Base-by-base conservation (phyloP, 2,329 filamentous ascomycete species). In the Talaromyces islandicus region DNA sequence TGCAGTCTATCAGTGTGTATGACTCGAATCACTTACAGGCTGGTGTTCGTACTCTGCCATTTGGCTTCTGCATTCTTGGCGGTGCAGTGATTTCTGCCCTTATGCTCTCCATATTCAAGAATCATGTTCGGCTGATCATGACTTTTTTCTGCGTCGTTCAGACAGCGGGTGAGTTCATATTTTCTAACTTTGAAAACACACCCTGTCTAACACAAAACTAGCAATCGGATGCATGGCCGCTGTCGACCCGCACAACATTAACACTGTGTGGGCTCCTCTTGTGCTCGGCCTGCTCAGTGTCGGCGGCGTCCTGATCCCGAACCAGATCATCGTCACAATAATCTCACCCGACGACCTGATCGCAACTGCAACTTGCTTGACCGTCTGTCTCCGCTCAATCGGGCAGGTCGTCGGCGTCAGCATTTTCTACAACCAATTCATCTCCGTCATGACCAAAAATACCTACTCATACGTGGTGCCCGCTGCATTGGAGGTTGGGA, bases 371-470 rank as follows among this genome's bases (percentile, higher is more conserved):
- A 52, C 48, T 2, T 52, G 48, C 11, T 10, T 52, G 14, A 52
- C 48, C 14, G 48, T 52, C 12, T 52, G 48, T 52, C 48, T 52
- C 17, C 48, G 48, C 7, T n/a, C 48, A 52, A 52, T 52, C 12
- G 48, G 48, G 2, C 48, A 52, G 27, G 48, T 52, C 6, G 48
- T 52, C 11, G 48, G 48, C 17, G 24, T 52, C 14, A 29, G 24
- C 25, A 52, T 52, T n/a, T 52, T 52, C 27, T 52, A 52, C 25
- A 52, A 52, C 48, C 48, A 52, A n/a, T 52, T 52, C 48, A 52
- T 52, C 24, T 27, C 48, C 48, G 25, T n/a, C 24, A 52, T 52
- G 48, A 52, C 25, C 48, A 27, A 52, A 19, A 52, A 52, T 12
- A 24, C 48, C 7, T 27, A 27, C 25, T 10, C 48, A 1, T 52